phyloP scores from a whole-genome alignment of 2,329 filamentous ascomycete species.

The Cryphonectria japonica region DNA sequence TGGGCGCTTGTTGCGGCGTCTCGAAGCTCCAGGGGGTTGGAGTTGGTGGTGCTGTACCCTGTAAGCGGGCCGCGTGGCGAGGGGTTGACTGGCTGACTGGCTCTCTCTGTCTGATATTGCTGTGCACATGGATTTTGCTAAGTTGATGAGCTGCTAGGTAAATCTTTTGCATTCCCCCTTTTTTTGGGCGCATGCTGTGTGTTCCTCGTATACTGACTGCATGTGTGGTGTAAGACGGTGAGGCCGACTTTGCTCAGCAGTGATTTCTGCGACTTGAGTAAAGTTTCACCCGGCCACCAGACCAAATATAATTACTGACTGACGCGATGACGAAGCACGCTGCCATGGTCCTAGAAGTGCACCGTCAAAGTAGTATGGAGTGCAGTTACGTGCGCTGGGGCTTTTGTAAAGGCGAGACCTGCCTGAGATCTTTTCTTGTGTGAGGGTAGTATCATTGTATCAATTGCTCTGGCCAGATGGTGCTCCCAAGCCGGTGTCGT shows the following conservation, averaged over 20 bases:
- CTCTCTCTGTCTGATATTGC: not conserved
- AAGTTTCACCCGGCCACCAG: not conserved
- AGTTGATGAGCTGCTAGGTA: too few relatives aligned
- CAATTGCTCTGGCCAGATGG: not conserved
- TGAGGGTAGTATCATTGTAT: not conserved
- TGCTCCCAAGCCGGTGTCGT: not conserved
- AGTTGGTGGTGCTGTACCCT: not conserved
- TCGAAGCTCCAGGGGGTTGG: not conserved
- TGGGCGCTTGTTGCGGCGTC: conserved; percentile 3
- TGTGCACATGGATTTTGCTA: not conserved
- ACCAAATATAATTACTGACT: not conserved
- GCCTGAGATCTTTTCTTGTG: conserved; percentile 10
- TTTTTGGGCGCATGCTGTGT: not conserved
- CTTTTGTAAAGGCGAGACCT: not conserved
- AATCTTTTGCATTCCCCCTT: not conserved
- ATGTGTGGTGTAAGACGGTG: not conserved
- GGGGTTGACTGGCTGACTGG: too few relatives aligned
- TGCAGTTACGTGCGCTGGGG: not conserved
- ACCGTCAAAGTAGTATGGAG: too few relatives aligned
- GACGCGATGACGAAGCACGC: not conserved
- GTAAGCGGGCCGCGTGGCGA: not conserved
- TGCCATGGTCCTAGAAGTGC: not conserved
- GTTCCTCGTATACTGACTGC: not conserved
- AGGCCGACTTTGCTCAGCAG: not conserved
- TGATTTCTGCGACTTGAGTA: not conserved